phyloP scores from a whole-genome alignment of 371 early-diverging fungal species.

The Saksenaea oblongispora region DNA sequence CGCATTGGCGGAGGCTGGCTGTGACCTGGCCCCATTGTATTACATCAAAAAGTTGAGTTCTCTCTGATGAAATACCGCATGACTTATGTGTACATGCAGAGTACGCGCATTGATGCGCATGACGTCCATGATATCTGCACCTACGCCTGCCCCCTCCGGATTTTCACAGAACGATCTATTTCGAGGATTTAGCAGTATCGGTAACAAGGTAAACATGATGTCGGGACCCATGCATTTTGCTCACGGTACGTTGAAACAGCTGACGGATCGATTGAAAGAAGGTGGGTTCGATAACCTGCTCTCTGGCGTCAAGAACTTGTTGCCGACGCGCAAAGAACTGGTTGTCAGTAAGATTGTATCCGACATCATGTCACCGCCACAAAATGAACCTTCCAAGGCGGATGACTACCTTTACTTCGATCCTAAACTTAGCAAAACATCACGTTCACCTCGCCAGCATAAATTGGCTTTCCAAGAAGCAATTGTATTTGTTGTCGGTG shows the following conservation, averaged over 20 bases:
- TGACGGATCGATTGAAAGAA: conserved; percentile 78
- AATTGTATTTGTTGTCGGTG: conserved; percentile 96
- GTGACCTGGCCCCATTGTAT: conserved; percentile 69
- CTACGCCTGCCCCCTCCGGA: conserved; percentile 49
- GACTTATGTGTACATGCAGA: conserved; percentile 27
- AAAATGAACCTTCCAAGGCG: conserved; percentile 56
- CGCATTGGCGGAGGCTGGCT: conserved; percentile 76
- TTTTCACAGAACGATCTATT: conserved; percentile 53
- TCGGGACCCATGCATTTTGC: background rate
- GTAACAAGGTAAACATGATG: conserved; percentile 68
- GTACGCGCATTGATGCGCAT: conserved; percentile 72
- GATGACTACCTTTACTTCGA: conserved; percentile 90
- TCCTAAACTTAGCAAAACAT: conserved; percentile 70
- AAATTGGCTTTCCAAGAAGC: conserved; percentile 81
- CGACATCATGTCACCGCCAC: conserved; percentile 75
- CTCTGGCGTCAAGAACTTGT: conserved; percentile 92
- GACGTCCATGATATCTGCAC: conserved; percentile 62
- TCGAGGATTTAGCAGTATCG: conserved; percentile 80
- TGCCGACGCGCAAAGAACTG: conserved; percentile 87
- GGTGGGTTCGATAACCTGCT: conserved; percentile 86
- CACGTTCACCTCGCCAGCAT: conserved; percentile 47
- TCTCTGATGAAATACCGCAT: background rate
- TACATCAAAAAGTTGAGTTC: conserved; percentile 75
- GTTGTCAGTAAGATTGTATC: conserved; percentile 86
- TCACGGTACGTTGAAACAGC: conserved; percentile 32